These are phyloP conservation scores for Aphanomyces invadans DNA, from an alignment of 352 stramenopile species.

Conservation along the genomic window DNA sequence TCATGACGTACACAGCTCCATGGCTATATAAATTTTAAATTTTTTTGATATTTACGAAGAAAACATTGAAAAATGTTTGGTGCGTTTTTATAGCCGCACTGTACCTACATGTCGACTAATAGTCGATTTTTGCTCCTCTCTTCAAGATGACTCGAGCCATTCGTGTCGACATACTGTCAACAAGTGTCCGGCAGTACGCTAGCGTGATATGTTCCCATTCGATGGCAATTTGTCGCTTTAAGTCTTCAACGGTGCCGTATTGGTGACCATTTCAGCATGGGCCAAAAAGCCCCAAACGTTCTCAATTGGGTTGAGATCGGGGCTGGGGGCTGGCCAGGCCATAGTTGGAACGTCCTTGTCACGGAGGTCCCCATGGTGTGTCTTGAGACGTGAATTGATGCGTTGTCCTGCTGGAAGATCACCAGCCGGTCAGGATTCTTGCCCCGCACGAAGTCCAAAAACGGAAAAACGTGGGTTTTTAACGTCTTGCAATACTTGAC, in stretches of 20 bases:
- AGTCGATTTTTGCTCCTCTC: background rate
- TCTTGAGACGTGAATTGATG: background rate
- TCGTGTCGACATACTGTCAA: constrained; percentile 2
- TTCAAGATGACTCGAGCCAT: background rate
- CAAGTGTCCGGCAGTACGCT: background rate
- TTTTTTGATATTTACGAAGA: no score
- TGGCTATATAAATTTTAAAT: background rate
- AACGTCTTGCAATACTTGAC: constrained; percentile 29
- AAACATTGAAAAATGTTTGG: background rate
- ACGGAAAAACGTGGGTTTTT: constrained; percentile 27
- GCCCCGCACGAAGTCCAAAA: constrained; percentile 9
- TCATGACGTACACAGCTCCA: background rate
- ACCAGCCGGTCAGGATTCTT: background rate
- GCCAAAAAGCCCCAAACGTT: constrained; percentile 19
- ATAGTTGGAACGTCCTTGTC: background rate
- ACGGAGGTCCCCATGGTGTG: background rate
- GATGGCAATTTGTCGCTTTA: background rate
- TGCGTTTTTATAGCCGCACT: background rate
- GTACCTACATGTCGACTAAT: background rate
- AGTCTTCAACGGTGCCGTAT: background rate
- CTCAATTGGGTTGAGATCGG: constrained; percentile 21
- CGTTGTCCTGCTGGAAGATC: background rate
- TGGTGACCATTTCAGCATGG: background rate
- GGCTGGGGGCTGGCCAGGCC: background rate
- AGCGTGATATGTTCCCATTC: background rate